These are phyloP conservation scores for Cucumis sativus DNA, from an alignment of 306 rosid genomes.

Conservation along the genomic window DNA sequence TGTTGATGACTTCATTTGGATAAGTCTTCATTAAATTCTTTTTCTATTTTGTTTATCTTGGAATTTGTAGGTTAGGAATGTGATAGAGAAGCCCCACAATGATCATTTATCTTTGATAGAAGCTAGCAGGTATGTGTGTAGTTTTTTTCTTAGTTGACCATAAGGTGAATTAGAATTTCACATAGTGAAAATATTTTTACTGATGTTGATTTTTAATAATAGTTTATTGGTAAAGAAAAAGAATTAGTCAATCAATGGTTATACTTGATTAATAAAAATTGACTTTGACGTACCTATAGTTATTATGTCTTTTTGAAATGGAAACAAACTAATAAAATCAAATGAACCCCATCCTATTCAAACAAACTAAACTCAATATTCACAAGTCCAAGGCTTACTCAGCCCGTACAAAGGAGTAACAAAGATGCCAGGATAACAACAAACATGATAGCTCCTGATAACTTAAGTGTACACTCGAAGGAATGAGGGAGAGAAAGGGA, in stretches of 20 bases:
- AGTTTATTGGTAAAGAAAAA: background rate
- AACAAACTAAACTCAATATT: too few species aligned
- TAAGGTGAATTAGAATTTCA: background rate
- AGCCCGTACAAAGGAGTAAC: too few species aligned
- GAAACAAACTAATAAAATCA: too few species aligned
- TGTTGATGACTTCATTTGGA: background rate
- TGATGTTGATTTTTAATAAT: background rate
- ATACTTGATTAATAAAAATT: background rate
- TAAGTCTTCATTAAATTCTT: background rate
- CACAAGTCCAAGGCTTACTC: too few species aligned
- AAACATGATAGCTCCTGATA: too few species aligned
- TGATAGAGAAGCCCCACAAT: slow-evolving; percentile 88
- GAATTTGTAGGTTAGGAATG: slow-evolving; percentile 82
- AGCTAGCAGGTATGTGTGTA: slow-evolving; percentile 80
- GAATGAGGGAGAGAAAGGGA: too few species aligned
- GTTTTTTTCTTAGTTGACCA: background rate
- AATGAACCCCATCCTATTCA: too few species aligned
- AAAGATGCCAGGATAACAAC: too few species aligned
- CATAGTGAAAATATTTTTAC: background rate
- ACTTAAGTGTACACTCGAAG: too few species aligned
- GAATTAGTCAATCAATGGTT: background rate
- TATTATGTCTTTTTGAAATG: too few species aligned
- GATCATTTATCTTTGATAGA: slow-evolving; percentile 89
- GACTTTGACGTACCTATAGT: background rate
- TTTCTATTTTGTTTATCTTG: slow-evolving; percentile 8